Evolutionary conservation across 2,329 filamentous ascomycete genomes (phyloP).

Genomic region (Kalaharituber pfeilii): DNA sequence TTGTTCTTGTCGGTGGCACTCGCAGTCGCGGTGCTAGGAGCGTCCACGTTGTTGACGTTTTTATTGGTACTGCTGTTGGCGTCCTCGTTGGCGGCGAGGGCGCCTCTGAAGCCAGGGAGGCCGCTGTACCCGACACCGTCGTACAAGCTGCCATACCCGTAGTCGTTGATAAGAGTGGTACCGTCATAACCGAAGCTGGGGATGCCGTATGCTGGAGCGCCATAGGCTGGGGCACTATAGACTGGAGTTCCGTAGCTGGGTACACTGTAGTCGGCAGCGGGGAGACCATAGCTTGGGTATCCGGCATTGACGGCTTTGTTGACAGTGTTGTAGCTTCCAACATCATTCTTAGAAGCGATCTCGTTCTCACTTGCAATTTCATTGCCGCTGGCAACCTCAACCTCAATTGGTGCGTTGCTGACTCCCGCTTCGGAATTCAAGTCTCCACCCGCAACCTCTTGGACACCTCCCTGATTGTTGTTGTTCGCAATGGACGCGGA

Average conservation of each 20-base stretch:
- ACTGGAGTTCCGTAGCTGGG: not conserved
- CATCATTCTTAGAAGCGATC: conserved; percentile 11
- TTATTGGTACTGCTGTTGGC: not conserved
- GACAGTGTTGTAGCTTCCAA: conserved; percentile 26
- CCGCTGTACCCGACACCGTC: not conserved
- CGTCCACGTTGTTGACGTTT: not conserved
- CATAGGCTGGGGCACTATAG: not conserved
- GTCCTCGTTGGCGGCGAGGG: not conserved
- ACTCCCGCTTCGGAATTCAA: conserved; percentile 42
- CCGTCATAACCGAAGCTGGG: not conserved
- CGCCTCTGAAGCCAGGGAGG: not conserved
- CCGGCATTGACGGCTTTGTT: conserved; percentile 2
- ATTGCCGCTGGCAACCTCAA: conserved; percentile 3
- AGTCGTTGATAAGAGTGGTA: not conserved
- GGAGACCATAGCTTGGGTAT: not conserved
- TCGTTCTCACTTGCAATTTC: not conserved
- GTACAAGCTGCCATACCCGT: not conserved
- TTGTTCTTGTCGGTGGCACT: not conserved
- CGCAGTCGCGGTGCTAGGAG: not conserved
- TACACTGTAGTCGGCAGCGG: not conserved
- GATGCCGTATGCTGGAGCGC: not conserved
- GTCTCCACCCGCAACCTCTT: conserved; percentile 88
- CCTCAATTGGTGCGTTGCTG: conserved; percentile 18
- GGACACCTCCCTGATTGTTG: conserved; percentile 55
- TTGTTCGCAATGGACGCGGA: not conserved